phyloP scores from a whole-genome alignment of 352 stramenopile genomes.

The Phytophthora megakarya region DNA sequence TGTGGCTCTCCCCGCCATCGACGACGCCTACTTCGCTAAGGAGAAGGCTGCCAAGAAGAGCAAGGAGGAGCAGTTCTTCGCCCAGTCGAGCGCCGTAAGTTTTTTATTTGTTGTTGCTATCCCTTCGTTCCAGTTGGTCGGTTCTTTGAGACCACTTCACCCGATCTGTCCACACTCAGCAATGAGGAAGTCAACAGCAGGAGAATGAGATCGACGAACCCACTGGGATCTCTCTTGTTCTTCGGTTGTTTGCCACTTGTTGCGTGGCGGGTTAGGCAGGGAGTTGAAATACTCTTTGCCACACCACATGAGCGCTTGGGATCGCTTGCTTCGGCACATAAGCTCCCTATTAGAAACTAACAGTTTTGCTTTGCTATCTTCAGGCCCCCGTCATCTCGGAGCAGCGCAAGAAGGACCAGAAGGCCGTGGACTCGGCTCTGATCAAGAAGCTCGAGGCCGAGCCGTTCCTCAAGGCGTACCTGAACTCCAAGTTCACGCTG shows the following conservation, averaged over 20 bases:
- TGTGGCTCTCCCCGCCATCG: slow-evolving; percentile 93
- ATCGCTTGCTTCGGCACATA: slow-evolving; percentile 87
- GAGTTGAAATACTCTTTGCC: slow-evolving; percentile 10
- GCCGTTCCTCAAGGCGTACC: slow-evolving; percentile 97
- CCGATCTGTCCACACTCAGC: slow-evolving; percentile 4
- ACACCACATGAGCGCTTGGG: slow-evolving; percentile 85
- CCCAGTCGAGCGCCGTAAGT: slow-evolving; percentile 87
- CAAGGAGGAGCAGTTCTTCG: slow-evolving; percentile 98
- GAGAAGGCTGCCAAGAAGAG: slow-evolving; percentile 90
- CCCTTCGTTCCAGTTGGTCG: slow-evolving; percentile 22
- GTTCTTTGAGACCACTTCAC: slow-evolving; percentile 16
- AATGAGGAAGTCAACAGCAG: not conserved
- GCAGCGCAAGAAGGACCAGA: slow-evolving; percentile 98
- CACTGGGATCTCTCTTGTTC: slow-evolving; percentile 36
- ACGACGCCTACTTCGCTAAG: slow-evolving; percentile 98
- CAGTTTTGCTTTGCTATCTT: slow-evolving; percentile 3
- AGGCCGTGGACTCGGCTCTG: slow-evolving; percentile 95
- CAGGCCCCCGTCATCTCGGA: slow-evolving; percentile 94
- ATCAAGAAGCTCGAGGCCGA: slow-evolving; percentile 87
- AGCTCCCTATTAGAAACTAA: slow-evolving; percentile 74
- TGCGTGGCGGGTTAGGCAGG: slow-evolving; percentile 12
- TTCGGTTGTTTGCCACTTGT: not conserved
- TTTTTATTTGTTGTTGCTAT: slow-evolving; percentile 9
- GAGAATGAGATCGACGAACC: slow-evolving; percentile 33
- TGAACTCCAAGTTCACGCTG: slow-evolving; percentile 98